These are phyloP conservation scores for Talaromyces marneffei DNA, from an alignment of 2,329 filamentous ascomycete species.

Conservation along the genomic window DNA sequence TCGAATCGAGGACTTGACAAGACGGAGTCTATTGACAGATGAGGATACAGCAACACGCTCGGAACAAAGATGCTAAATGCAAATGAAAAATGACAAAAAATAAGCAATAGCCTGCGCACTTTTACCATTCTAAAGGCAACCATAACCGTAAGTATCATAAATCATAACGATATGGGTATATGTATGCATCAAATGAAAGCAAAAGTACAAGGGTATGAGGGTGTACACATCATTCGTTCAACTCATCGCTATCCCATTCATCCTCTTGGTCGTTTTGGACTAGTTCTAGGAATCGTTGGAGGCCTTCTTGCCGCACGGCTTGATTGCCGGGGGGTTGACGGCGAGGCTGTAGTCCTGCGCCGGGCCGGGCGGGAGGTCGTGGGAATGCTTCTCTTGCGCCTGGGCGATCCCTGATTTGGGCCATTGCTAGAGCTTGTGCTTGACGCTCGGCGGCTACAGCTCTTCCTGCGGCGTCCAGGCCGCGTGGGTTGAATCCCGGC, in stretches of 20 bases:
- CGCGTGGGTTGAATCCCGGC: conserved; percentile 21
- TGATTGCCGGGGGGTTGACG: conserved; percentile 9
- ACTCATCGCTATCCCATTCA: conserved; percentile 55
- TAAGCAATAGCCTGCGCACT: not conserved
- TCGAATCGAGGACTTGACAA: not conserved
- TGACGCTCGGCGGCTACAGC: conserved; percentile 35
- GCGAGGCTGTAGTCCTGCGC: conserved; percentile 13
- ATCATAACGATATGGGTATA: not conserved
- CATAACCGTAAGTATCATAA: not conserved
- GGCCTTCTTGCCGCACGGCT: conserved; percentile 26
- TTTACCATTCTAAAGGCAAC: not conserved
- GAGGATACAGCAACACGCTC: conserved; percentile 1
- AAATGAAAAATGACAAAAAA: not conserved
- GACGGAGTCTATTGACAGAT: not conserved
- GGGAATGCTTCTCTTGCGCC: conserved; percentile 18
- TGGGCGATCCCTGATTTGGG: conserved; percentile 29
- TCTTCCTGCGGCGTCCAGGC: conserved; percentile 29
- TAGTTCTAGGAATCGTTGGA: conserved; percentile 50
- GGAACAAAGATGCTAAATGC: not conserved
- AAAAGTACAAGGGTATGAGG: not conserved
- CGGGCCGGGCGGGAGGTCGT: conserved; percentile 15
- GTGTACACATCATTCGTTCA: conserved; percentile 39
- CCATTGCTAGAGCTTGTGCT: conserved; percentile 36
- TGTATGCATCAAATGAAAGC: not conserved
- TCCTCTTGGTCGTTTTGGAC: conserved; percentile 52